Evolutionary conservation across 805 yeast genomes (phyloP), one percentile per base, ranked within the genome.

Genomic region (Wickerhamiella occidentalis): DNA sequence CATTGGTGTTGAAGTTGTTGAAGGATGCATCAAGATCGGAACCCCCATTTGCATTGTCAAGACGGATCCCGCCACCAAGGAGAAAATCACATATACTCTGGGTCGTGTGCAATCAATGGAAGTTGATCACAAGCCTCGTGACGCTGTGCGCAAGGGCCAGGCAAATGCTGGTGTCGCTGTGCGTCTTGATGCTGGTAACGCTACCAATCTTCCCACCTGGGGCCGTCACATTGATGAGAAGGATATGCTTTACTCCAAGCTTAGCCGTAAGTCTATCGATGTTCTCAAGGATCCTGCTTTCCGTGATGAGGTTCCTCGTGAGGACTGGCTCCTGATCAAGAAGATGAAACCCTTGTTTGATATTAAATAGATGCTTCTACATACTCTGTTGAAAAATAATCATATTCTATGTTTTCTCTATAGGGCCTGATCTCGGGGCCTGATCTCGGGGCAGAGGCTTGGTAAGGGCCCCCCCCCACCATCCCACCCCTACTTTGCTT

Each of bases 131-230:
- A 85, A 85, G 68, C 70, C 95, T 30, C 74, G 72, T 25, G 84
- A 77, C 50, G 67, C 71, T 26, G 95, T 88, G 43, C 84, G 86
- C 71, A 92, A 85, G 75, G 96, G 96, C 42, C 95, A 85, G 68
- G 85, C 97, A 11, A 77, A 83, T 58, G 96, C 95, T 23, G 99
- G 99, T 77, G 97, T 90, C 55, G 98, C 99, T 54, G 85, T 92
- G 83, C 80, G 98, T 73, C 75, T 92, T 62, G 98, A 92, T 51
- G 82, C 85, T 60, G 62, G 65, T 4, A 88, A 95, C 56, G 83
- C 95, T 40, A 74, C 83, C 51, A 90, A 85, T 56, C 95, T 87
- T 70, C 97, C 98, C 49, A 80, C 85, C 12, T 92, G 97, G 97
- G 99, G 99, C 55, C 85, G 98, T 72, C 99, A 92, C 64, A 94